Evolutionary conservation across 2,329 filamentous ascomycete species (phyloP).

Genomic region (Colletotrichum incanum): DNA sequence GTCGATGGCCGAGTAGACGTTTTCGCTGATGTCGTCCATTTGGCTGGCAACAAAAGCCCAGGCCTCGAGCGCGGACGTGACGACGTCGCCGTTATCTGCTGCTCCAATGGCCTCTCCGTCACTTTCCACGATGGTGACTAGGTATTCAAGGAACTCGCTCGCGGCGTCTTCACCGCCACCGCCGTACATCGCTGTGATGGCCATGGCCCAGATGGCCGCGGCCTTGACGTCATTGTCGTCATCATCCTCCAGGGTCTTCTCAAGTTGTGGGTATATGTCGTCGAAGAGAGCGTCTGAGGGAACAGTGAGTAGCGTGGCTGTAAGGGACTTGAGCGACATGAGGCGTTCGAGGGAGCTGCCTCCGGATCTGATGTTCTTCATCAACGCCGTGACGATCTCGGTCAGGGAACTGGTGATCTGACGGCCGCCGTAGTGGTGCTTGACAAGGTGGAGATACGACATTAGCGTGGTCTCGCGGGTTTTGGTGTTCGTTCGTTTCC

Average conservation of each 20-base stretch:
- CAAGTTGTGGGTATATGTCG: slow-evolving; percentile 70
- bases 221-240: slow-evolving; percentile 76
- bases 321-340: slow-evolving; percentile 80
- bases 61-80: slow-evolving; percentile 81
- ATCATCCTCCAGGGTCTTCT: slow-evolving; percentile 76
- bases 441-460: slow-evolving; percentile 76
- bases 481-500: slow-evolving; percentile 83
- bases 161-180: slow-evolving; percentile 79
- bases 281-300: slow-evolving; percentile 78
- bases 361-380: slow-evolving; percentile 80
- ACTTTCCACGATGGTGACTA: slow-evolving; percentile 84
- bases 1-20: slow-evolving; percentile 81
- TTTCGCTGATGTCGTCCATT: slow-evolving; percentile 80
- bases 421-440: slow-evolving; percentile 76
- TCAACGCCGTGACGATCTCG: slow-evolving; percentile 76
- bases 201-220: slow-evolving; percentile 81
- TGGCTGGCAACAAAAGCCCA: slow-evolving; percentile 88
- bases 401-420: slow-evolving; percentile 71
- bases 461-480: slow-evolving; percentile 77
- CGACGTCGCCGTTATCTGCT: slow-evolving; percentile 78
- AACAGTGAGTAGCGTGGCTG: slow-evolving; percentile 78
- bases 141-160: slow-evolving; percentile 80
- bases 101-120: slow-evolving; percentile 83
- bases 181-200: slow-evolving; percentile 81
- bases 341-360: slow-evolving; percentile 78